These are phyloP conservation scores for Spinellus fusiger DNA, from an alignment of 192 early-diverging fungal genomes.

Conservation along the genomic window DNA sequence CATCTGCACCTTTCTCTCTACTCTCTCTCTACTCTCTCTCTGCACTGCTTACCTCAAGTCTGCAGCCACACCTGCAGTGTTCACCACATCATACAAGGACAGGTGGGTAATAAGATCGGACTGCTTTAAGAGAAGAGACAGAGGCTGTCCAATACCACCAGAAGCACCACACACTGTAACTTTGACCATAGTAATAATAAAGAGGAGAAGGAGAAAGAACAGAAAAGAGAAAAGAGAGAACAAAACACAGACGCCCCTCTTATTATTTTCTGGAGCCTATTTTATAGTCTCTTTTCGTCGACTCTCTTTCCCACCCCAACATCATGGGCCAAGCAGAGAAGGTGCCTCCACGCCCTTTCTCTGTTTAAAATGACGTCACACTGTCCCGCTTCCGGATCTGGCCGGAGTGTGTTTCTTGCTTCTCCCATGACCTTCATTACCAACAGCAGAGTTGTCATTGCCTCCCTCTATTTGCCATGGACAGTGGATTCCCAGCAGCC, in stretches of 20 bases:
- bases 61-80: constrained; percentile 95
- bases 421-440: constrained; percentile 6
- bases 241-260: not conserved
- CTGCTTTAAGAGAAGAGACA: constrained; percentile 91
- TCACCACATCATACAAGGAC: constrained; percentile 91
- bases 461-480: constrained; percentile 67
- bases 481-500: constrained; percentile 56
- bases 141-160: constrained; percentile 97
- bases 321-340: too few species aligned
- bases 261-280: too few species aligned
- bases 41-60: constrained; percentile 73
- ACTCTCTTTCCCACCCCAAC: too few species aligned
- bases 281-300: too few species aligned
- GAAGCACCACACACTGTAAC: constrained; percentile 72
- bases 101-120: constrained; percentile 82
- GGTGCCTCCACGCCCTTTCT: too few species aligned
- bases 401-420: not conserved
- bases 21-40: not conserved
- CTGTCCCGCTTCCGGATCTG: not conserved
- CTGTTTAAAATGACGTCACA: not conserved
- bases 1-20: not conserved
- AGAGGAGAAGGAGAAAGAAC: not conserved
- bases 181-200: constrained; percentile 32
- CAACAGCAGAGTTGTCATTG: constrained; percentile 56
- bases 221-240: constrained; percentile 8